These are phyloP conservation scores for Echinosophora koreensis DNA, from an alignment of 306 rosid species.

Conservation along the genomic window DNA sequence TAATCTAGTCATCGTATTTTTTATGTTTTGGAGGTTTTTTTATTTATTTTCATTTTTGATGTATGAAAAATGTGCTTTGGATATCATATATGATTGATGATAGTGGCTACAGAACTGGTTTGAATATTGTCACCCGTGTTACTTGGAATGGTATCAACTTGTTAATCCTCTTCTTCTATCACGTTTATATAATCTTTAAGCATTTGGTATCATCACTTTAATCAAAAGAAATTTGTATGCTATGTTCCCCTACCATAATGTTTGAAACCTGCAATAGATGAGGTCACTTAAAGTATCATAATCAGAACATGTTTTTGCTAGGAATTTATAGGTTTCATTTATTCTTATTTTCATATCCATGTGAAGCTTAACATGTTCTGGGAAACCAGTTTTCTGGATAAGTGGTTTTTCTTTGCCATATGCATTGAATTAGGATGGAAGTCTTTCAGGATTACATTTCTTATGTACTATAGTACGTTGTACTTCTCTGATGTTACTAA, in stretches of 20 bases:
- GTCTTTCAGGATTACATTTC: constrained; percentile 26
- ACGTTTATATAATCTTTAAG: not conserved
- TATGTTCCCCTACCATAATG: not conserved
- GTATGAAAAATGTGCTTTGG: not conserved
- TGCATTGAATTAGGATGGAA: constrained; percentile 15
- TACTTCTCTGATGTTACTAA: constrained; percentile 28
- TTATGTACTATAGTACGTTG: constrained; percentile 7
- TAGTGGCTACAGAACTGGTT: constrained; percentile 6
- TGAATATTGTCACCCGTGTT: constrained; percentile 7
- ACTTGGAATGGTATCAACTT: constrained; percentile 2
- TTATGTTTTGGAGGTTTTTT: not conserved
- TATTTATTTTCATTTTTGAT: not conserved
- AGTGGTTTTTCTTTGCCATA: constrained; percentile 23
- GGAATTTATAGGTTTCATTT: not conserved
- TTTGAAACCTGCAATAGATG: constrained; percentile 4
- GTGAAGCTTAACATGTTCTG: constrained; percentile 12
- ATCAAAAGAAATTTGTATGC: constrained; percentile 5
- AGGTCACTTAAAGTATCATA: not conserved
- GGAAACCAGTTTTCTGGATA: constrained; percentile 5
- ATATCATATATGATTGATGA: constrained; percentile 30
- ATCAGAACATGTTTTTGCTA: not conserved
- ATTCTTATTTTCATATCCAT: constrained; percentile 1
- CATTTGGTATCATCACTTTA: constrained; percentile 13
- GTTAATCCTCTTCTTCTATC: not conserved
- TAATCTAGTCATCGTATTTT: not conserved